Evolutionary conservation across 495 filamentous ascomycete species (phyloP).

Genomic region (Platismatia glauca): DNA sequence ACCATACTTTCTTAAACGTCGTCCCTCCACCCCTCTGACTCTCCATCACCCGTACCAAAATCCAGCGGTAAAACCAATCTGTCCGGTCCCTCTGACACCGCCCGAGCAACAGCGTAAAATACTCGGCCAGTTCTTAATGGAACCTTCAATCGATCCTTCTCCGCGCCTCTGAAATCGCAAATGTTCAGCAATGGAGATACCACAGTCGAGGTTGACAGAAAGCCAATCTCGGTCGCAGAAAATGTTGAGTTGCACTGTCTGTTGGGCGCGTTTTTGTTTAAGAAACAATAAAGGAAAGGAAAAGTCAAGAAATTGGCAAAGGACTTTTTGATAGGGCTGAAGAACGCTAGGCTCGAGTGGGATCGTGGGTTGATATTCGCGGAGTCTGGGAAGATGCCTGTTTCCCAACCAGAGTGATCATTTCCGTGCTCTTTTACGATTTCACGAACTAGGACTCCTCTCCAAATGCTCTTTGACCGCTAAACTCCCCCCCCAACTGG

Average conservation of each 20-base stretch:
- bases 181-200: conserved; percentile 53
- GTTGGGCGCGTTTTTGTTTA: conserved; percentile 61
- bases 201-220: conserved; percentile 56
- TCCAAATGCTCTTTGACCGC: background rate
- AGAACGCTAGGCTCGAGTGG: conserved; percentile 31
- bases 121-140: conserved; percentile 88
- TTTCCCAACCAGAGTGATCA: background rate
- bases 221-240: conserved; percentile 45
- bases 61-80: conserved; percentile 26
- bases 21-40: background rate
- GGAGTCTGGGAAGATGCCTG: background rate
- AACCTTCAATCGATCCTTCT: conserved; percentile 58
- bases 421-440: background rate
- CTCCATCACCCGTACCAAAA: background rate
- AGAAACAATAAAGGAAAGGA: conserved; percentile 26
- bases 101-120: conserved; percentile 62
- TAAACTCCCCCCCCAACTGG: background rate
- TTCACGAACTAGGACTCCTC: background rate
- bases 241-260: conserved; percentile 82
- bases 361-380: conserved; percentile 4
- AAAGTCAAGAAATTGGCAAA: background rate
- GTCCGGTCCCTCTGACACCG: conserved; percentile 86
- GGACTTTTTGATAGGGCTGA: conserved; percentile 1
- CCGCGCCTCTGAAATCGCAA: conserved; percentile 75
- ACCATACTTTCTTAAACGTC: too few relatives aligned